Evolutionary conservation across 2,329 filamentous ascomycete species (phyloP).

Genomic region (Fusarium protoensiforme): DNA sequence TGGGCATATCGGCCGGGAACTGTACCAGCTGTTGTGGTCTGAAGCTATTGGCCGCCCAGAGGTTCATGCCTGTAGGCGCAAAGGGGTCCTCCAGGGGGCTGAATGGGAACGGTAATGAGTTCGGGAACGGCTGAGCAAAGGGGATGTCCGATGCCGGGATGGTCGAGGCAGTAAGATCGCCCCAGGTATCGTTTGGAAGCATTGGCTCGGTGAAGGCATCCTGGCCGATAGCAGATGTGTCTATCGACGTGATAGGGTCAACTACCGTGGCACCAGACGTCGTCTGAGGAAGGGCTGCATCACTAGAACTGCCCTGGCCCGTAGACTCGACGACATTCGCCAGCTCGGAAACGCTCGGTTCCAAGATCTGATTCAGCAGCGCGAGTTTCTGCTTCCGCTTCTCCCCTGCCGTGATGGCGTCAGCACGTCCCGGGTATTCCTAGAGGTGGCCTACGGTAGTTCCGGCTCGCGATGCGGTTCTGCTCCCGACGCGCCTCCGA

Average conservation of each 20-base stretch:
- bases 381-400: constrained; percentile 57
- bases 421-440: constrained; percentile 6
- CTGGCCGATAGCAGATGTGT: not conserved
- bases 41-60: not conserved
- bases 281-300: not conserved
- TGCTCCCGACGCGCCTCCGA: constrained; percentile 41
- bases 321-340: not conserved
- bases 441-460: constrained; percentile 45
- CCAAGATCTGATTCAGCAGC: constrained; percentile 52
- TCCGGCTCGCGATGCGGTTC: constrained; percentile 43
- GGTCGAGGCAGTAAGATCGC: not conserved
- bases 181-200: not conserved
- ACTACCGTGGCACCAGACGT: not conserved
- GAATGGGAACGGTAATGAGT: not conserved
- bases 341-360: constrained; percentile 21
- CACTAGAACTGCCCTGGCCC: not conserved
- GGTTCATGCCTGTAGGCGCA: not conserved
- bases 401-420: constrained; percentile 48
- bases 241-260: not conserved
- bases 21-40: not conserved
- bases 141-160: not conserved
- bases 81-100: not conserved
- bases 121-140: not conserved
- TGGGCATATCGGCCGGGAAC: not conserved
- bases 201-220: not conserved